These are phyloP conservation scores for Sphaerosporella brunnea DNA, from an alignment of 495 filamentous ascomycete genomes.

Conservation along the genomic window DNA sequence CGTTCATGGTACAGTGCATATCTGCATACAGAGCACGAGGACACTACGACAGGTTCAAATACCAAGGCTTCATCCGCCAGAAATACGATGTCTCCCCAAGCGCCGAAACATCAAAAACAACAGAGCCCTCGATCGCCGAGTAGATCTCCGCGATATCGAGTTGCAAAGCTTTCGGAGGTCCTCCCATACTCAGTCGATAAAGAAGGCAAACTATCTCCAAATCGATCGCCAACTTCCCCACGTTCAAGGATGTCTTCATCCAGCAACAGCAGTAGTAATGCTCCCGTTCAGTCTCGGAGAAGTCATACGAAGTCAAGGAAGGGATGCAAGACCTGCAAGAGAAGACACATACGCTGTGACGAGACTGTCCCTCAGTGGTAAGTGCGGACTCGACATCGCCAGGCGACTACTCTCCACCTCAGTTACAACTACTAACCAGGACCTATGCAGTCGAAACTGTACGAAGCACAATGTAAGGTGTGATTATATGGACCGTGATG, in stretches of 20 bases:
- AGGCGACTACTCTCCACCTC: too few species aligned
- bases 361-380: slow-evolving; percentile 97
- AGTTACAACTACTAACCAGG: too few species aligned
- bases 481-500: slow-evolving; percentile 75
- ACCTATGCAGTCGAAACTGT: slow-evolving; percentile 96
- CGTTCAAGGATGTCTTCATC: slow-evolving; percentile 5
- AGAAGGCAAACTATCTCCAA: background rate
- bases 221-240: background rate
- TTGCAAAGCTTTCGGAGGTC: slow-evolving; percentile 4
- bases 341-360: slow-evolving; percentile 91
- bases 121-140: background rate
- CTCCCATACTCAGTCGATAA: background rate
- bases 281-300: slow-evolving; percentile 9
- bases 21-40: too few species aligned
- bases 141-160: slow-evolving; percentile 1
- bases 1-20: too few species aligned
- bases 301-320: slow-evolving; percentile 97
- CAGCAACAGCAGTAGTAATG: background rate
- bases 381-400: too few species aligned
- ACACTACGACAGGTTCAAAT: slow-evolving; percentile 4
- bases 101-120: background rate
- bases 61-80: slow-evolving; percentile 3
- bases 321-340: slow-evolving; percentile 94
- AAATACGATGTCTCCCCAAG: background rate
- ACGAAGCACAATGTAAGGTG: slow-evolving; percentile 97